Base-by-base conservation (phyloP, 192 early-diverging fungal genomes). In the Backusella parvicylindrica region DNA sequence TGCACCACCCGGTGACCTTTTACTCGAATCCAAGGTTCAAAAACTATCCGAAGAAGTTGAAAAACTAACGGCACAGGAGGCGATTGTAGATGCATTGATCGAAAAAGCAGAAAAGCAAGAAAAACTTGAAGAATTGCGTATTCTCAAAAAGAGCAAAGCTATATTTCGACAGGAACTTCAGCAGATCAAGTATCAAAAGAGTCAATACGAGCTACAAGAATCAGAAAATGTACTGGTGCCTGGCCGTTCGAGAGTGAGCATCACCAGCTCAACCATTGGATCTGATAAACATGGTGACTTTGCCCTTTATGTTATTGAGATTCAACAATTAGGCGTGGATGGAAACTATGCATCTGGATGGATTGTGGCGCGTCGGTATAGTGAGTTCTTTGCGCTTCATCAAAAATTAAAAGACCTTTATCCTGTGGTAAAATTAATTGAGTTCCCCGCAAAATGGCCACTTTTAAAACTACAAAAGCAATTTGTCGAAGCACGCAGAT, bases 311-410 rank as follows among this genome's bases (percentile, higher is more conserved):
- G 83, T 91, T 53, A 92, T 94, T 71, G 92, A 94, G 71, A 82
- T 94, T 11, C 89, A 92, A 69, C 89, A 92, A 66, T 69, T 87
- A 13, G 81, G 81, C 41, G 68, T 79, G 3, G 81, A 85, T 49
- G 87, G 87, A 8, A 80, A 84, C 8, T 84, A 75, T 79, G 82
- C 83, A 1, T 90, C 87, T 0, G 91, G 92, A 3, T 94, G 93
- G 93, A 85, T 93, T 18, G 89, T 93, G n/a, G 84, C 86, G 2
- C 85, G 94, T 7, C 82, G 96, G 3, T 96, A 94, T 79, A 88
- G 89, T n/a, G 95, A 98, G 82, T 97, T 98, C 79, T 87, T 90
- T 68, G 84, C 87, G 0, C 80, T 98, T 74, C 95, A 98, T 75
- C 89, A 90, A 35, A 80, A 84, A 11, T 81, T 98, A 28, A 87